Base-by-base conservation (phyloP, 176 grass and related monocot species). In the Cocos nucifera region DNA sequence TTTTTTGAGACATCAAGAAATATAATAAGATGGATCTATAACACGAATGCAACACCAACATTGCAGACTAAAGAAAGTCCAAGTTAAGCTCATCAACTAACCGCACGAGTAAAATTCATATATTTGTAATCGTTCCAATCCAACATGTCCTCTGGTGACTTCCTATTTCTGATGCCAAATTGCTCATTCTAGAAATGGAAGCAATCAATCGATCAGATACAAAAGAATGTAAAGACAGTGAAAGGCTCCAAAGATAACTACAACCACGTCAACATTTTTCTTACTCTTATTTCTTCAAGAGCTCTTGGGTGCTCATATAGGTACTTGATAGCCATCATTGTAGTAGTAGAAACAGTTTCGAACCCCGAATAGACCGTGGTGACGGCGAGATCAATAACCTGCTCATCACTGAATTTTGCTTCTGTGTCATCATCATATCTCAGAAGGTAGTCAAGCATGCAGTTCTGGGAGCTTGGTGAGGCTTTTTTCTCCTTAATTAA, bases 51-150 rank as follows among this genome's bases (percentile, higher is more conserved):
- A 35, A 6, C 0, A 6, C 6, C 32, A 8, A 35, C 32, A 9
- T 9, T 35, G 7, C 8, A 9, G 30, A 35, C 8, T 9, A 10
- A 35, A 4, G 18, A n/a, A 25, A 23, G 6, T 7, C 8, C 22
- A 25, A 5, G 21, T 17, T n/a, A 15, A 12, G 27, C 7, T 44
- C n/a, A 14, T 15, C 15, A 4, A 14, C 28, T 14, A 17, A 63
- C 65, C 25, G 65, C 52, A 6, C 65, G 65, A 68, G 65, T 68
- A 21, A 68, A 68, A 32, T 3, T 7, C 65, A 68, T 68, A 15
- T 52, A 68, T 55, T 68, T 68, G 52, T 68, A 68, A 27, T 68
- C 65, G 32, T 56, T 68, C 65, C 65, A 68, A 8, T 68, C 65
- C 6, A 68, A 4, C 19, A 4, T 18, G 4, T 68, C 65, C 17